Evolutionary conservation across 129 eudicot genomes (phyloP).

Genomic region (Lactuca saligna): DNA sequence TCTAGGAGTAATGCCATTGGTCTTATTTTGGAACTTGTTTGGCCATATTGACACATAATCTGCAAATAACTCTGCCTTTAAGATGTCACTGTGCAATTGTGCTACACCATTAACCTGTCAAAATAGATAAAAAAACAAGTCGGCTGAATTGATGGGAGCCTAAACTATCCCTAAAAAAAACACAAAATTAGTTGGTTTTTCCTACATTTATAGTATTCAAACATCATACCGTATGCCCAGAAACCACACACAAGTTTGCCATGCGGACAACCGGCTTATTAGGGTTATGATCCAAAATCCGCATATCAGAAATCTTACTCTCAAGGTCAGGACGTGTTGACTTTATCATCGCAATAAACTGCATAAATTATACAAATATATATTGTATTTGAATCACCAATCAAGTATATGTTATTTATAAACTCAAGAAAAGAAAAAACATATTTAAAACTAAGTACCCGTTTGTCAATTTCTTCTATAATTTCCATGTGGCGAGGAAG

Average conservation of each 20-base stretch:
- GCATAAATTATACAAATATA: slow-evolving; percentile 19
- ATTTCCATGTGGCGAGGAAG: slow-evolving; percentile 99
- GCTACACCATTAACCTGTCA: slow-evolving; percentile 98
- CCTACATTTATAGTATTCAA: not conserved
- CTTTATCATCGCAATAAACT: slow-evolving; percentile 73
- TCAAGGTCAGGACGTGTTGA: slow-evolving; percentile 83
- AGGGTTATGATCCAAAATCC: slow-evolving; percentile 84
- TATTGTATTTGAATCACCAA: not conserved
- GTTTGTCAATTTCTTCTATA: slow-evolving; percentile 89
- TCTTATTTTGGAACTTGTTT: slow-evolving; percentile 91
- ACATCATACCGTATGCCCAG: slow-evolving; percentile 82
- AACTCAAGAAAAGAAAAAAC: slow-evolving; percentile 4
- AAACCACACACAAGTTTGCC: slow-evolving; percentile 99
- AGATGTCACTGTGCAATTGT: slow-evolving; percentile 95
- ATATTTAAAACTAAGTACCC: slow-evolving; percentile 43
- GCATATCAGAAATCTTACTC: slow-evolving; percentile 65
- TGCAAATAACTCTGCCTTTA: slow-evolving; percentile 78
- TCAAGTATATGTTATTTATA: slow-evolving; percentile 4
- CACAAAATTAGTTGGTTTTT: not conserved
- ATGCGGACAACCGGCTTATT: slow-evolving; percentile 93
- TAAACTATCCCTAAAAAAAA: slow-evolving; percentile 1
- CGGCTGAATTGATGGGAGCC: not conserved
- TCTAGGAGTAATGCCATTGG: slow-evolving; percentile 99
- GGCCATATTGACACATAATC: slow-evolving; percentile 98
- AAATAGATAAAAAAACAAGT: slow-evolving; percentile 5